These are phyloP conservation scores for Rhazya stricta DNA, from an alignment of 257 asterid species.

Conservation along the genomic window DNA sequence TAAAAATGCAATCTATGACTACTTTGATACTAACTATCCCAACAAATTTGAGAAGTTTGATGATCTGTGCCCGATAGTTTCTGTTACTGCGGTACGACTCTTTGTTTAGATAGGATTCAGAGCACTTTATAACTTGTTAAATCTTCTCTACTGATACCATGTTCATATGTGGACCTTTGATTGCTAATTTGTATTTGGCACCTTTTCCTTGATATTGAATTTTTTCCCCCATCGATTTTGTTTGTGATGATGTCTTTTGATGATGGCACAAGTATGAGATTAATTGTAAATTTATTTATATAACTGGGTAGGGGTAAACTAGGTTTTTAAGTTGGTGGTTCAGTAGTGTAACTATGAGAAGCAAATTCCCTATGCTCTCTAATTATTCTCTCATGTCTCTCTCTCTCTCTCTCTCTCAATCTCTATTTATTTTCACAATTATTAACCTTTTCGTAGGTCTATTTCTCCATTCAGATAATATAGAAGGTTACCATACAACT, in stretches of 20 bases:
- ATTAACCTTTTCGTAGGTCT: no score
- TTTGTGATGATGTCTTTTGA: not conserved
- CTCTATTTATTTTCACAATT: no score
- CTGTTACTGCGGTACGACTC: conserved; percentile 56
- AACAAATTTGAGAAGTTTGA: conserved; percentile 72
- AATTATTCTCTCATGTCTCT: no score
- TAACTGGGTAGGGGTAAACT: no score
- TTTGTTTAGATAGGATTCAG: not conserved
- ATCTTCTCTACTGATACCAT: not conserved
- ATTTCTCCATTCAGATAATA: no score
- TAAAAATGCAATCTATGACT: conserved; percentile 76
- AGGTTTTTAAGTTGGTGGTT: no score
- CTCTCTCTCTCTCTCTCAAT: no score
- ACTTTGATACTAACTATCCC: conserved; percentile 73
- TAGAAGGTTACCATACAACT: no score
- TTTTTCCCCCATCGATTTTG: not conserved
- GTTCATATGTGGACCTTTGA: not conserved
- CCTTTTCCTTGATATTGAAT: not conserved
- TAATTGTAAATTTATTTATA: no score
- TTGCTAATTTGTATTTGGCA: conserved; percentile 1
- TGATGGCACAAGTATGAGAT: not conserved
- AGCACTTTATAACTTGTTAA: not conserved
- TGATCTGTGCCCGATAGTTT: conserved; percentile 68
- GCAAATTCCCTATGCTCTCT: no score
- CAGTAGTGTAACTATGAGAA: no score